Percentiles rank a stretch among this genome's conserved stretches.
phyloP scores from a whole-genome alignment of 2,329 filamentous ascomycete species.

The Beauveria rudraprayagi region DNA sequence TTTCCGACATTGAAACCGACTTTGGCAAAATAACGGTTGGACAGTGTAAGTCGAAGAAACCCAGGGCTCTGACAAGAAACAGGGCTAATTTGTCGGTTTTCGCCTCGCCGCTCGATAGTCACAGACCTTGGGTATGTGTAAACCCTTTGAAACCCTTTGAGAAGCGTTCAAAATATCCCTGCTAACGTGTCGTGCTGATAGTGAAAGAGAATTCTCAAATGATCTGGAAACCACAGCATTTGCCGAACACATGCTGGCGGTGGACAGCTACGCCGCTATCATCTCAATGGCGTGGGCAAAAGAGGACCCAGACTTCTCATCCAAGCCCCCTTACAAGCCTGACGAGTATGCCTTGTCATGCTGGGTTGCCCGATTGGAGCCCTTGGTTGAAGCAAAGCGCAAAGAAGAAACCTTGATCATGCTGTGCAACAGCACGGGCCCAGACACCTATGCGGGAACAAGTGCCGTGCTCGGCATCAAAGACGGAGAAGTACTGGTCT shows the following conservation, averaged over 20 bases:
- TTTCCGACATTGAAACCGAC: conserved; percentile 32
- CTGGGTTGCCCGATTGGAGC: conserved; percentile 62
- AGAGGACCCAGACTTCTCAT: conserved; percentile 42
- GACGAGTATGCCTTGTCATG: conserved; percentile 69
- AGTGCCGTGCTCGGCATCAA: conserved; percentile 62
- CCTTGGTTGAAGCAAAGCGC: conserved; percentile 31
- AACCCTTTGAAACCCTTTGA: too few relatives aligned
- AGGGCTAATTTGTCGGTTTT: neutral
- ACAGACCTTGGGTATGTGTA: neutral
- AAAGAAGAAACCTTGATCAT: conserved; percentile 57
- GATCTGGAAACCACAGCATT: neutral
- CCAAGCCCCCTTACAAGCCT: conserved; percentile 46
- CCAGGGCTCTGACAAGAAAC: neutral
- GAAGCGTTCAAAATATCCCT: neutral
- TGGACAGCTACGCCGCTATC: conserved; percentile 53
- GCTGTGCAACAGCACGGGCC: conserved; percentile 62
- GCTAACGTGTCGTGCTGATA: neutral
- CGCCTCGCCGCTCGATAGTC: neutral
- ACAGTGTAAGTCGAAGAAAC: conserved; percentile 30
- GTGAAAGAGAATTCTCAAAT: neutral
- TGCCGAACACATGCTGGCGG: conserved; percentile 44
- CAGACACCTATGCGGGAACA: conserved; percentile 67
- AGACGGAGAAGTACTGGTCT: conserved; percentile 57
- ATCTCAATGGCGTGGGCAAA: conserved; percentile 73
- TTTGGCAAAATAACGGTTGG: conserved; percentile 43